These are phyloP conservation scores for Athelia sp. DNA, from an alignment of 1,284 basidiomycete genomes.

Conservation along the genomic window DNA sequence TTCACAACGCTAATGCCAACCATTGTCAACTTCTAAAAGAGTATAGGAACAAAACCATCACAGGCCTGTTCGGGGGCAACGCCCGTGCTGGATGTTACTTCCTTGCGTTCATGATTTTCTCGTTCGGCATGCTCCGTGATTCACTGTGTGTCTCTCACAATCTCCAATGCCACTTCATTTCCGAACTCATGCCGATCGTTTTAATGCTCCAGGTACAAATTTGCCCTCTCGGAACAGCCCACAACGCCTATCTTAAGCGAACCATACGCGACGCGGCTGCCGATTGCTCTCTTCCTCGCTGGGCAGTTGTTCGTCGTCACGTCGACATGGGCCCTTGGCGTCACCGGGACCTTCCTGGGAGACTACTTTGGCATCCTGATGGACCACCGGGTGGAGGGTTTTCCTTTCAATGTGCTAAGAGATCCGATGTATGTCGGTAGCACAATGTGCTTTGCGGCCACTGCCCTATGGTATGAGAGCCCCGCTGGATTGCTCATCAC, in stretches of 20 bases:
- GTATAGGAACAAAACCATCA: slow-evolving; percentile 84
- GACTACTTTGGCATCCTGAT: slow-evolving; percentile 99
- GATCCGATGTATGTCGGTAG: slow-evolving; percentile 98
- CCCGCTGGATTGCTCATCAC: slow-evolving; percentile 78
- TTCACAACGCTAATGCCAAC: too few relatives aligned
- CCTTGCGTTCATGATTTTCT: slow-evolving; percentile 88
- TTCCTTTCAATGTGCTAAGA: slow-evolving; percentile 92
- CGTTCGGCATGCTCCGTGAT: slow-evolving; percentile 82
- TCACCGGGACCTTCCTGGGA: slow-evolving; percentile 93
- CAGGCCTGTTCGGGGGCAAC: slow-evolving; percentile 73
- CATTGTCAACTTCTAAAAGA: slow-evolving; percentile 62
- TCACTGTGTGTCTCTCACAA: slow-evolving; percentile 56
- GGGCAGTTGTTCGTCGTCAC: slow-evolving; percentile 84
- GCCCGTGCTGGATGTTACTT: slow-evolving; percentile 82
- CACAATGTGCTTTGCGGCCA: slow-evolving; percentile 81
- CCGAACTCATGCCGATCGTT: neutral
- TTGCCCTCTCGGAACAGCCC: slow-evolving; percentile 74
- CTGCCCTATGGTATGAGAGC: slow-evolving; percentile 82
- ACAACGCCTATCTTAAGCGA: slow-evolving; percentile 48
- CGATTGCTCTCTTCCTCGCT: slow-evolving; percentile 57
- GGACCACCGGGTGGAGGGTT: slow-evolving; percentile 81
- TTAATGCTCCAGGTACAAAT: slow-evolving; percentile 74
- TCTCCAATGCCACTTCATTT: slow-evolving; percentile 1
- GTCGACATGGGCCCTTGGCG: slow-evolving; percentile 88
- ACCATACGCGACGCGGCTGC: slow-evolving; percentile 57